phyloP scores from a whole-genome alignment of 495 filamentous ascomycete genomes.

The Daldinia vernicosa region DNA sequence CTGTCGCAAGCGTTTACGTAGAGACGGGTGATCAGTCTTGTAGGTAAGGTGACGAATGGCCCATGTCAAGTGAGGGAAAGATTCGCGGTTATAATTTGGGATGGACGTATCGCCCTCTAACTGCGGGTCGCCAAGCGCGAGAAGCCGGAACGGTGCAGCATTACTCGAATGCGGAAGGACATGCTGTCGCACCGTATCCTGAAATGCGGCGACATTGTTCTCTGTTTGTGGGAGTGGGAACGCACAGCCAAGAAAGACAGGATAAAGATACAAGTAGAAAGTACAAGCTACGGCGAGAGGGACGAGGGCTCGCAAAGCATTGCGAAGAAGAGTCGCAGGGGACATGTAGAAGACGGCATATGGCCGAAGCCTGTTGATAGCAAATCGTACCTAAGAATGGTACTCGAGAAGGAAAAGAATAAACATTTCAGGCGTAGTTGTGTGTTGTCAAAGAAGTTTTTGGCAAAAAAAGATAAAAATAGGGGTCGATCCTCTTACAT shows the following conservation, averaged over 20 bases:
- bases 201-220: slow-evolving; percentile 28
- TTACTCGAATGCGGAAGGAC: slow-evolving; percentile 43
- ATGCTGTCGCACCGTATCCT: slow-evolving; percentile 45
- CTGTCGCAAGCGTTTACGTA: slow-evolving; percentile 57
- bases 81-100: slow-evolving; percentile 65
- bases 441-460: slow-evolving; percentile 1
- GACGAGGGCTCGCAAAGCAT: slow-evolving; percentile 70
- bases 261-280: slow-evolving; percentile 88
- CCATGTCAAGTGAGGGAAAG: slow-evolving; percentile 65
- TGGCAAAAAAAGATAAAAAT: slow-evolving; percentile 12
- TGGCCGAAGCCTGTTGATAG: slow-evolving; percentile 39
- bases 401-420: slow-evolving; percentile 16
- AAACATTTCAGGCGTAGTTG: slow-evolving; percentile 24
- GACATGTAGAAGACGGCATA: slow-evolving; percentile 58
- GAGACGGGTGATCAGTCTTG: slow-evolving; percentile 52
- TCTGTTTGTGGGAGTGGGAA: slow-evolving; percentile 69
- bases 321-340: slow-evolving; percentile 66
- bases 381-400: slow-evolving; percentile 25
- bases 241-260: slow-evolving; percentile 79
- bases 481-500: slow-evolving; percentile 13
- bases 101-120: slow-evolving; percentile 92
- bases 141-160: slow-evolving; percentile 81
- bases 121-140: slow-evolving; percentile 92
- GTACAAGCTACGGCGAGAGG: slow-evolving; percentile 75
- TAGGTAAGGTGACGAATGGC: slow-evolving; percentile 62